Conservation (phyloP, 2,329 filamentous ascomycete genomes). For the Colletotrichum agaves region DNA sequence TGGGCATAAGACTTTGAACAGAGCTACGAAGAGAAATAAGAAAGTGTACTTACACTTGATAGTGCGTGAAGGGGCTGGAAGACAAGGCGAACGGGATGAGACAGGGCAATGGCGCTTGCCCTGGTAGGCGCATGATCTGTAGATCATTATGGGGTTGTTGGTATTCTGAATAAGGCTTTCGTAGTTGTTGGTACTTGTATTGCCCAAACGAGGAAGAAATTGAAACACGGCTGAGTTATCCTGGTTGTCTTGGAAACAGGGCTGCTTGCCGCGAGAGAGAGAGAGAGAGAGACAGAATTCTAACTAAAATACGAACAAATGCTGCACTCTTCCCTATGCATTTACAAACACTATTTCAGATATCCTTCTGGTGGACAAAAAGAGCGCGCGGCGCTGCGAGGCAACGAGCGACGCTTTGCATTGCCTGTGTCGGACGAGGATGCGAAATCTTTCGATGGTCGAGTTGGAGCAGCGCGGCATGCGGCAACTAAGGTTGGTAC, state of each 20-base stretch:
- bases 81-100: slow-evolving; percentile 10
- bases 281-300: too few relatives aligned
- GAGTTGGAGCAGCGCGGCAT: neutral
- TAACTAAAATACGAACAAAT: too few relatives aligned
- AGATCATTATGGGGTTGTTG: slow-evolving; percentile 11
- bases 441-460: slow-evolving; percentile 3
- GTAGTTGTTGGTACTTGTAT: neutral
- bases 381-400: neutral
- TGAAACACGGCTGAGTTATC: slow-evolving; percentile 34
- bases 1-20: neutral
- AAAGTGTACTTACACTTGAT: neutral
- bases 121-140: slow-evolving; percentile 16
- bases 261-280: slow-evolving; percentile 2
- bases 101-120: neutral
- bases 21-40: neutral
- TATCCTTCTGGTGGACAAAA: too few relatives aligned
- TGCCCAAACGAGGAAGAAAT: slow-evolving; percentile 2
- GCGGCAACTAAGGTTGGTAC: neutral
- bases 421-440: neutral
- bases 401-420: neutral
- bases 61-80: slow-evolving; percentile 3
- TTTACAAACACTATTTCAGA: too few relatives aligned
- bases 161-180: neutral
- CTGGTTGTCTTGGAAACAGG: slow-evolving; percentile 11
- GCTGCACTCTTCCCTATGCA: too few relatives aligned